A percentile compares a stretch with the other conserved stretches of the same genome.
phyloP scores from a whole-genome alignment of 202 grass and related monocot species.

The Schoenoplectus tabernaemontani region DNA sequence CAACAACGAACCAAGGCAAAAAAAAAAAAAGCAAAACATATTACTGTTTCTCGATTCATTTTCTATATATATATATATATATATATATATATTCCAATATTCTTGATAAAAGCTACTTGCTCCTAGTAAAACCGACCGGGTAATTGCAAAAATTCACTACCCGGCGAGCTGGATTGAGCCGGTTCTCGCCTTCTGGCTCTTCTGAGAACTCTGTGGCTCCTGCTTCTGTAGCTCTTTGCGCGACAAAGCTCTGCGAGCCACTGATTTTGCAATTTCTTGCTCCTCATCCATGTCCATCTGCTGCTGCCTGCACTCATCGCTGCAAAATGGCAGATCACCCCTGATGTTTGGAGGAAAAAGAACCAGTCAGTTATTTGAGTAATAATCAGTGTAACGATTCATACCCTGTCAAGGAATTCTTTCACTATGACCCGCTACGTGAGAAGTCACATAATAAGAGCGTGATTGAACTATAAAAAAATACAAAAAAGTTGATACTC shows the following conservation, averaged over 20 bases:
- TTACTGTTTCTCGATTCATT: conserved; percentile 5
- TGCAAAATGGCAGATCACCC: conserved; percentile 90
- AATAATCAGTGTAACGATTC: neutral
- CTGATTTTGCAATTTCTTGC: neutral
- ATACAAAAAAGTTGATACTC: neutral
- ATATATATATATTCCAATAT: conserved; percentile 1
- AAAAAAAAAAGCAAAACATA: neutral
- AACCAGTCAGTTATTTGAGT: neutral
- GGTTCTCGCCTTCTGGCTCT: conserved; percentile 1
- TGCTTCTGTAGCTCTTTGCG: conserved; percentile 14
- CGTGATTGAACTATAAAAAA: neutral
- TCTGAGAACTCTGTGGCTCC: neutral
- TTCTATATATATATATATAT: conserved; percentile 26
- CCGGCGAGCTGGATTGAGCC: conserved; percentile 15
- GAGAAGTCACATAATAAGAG: neutral
- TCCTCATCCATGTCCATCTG: conserved; percentile 78
- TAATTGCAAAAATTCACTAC: conserved; percentile 21
- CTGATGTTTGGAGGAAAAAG: conserved; percentile 21
- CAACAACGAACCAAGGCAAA: neutral
- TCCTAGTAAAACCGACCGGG: neutral
- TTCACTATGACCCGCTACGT: neutral
- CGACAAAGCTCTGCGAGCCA: neutral
- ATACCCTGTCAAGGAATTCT: neutral
- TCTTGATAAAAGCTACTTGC: neutral
- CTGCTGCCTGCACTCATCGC: conserved; percentile 82